These are phyloP conservation scores for Stagonosporopsis vannaccii DNA, from an alignment of 2,329 filamentous ascomycete genomes.

Conservation along the genomic window DNA sequence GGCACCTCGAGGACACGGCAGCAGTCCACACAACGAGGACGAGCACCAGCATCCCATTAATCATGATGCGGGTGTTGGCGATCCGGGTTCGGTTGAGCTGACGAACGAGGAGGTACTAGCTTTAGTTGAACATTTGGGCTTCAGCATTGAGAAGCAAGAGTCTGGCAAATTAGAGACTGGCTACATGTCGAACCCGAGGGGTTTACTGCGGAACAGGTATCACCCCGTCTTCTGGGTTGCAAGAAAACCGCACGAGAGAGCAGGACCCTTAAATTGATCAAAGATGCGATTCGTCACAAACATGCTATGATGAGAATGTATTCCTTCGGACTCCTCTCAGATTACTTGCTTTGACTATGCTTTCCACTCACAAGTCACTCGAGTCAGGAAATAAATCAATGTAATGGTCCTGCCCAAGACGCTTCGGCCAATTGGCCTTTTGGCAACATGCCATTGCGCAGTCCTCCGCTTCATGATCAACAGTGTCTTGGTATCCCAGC, in stretches of 20 bases:
- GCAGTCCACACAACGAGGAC: slow-evolving; percentile 17
- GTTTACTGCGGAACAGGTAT: slow-evolving; percentile 88
- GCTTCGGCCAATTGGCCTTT: neutral
- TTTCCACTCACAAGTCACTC: no score
- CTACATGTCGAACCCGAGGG: slow-evolving; percentile 85
- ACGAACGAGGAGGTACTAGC: slow-evolving; percentile 85
- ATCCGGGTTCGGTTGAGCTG: slow-evolving; percentile 89
- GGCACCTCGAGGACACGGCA: slow-evolving; percentile 69
- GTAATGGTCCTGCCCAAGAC: neutral
- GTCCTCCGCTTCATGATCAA: neutral
- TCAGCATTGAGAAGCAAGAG: slow-evolving; percentile 71
- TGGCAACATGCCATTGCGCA: neutral
- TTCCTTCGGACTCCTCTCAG: neutral
- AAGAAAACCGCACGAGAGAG: slow-evolving; percentile 62
- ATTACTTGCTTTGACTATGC: neutral
- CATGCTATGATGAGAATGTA: neutral
- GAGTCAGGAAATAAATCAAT: no score
- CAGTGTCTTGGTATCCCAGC: neutral
- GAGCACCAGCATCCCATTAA: slow-evolving; percentile 5
- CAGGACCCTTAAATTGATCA: neutral
- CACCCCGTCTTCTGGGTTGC: slow-evolving; percentile 85
- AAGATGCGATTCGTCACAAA: neutral
- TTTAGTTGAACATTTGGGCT: slow-evolving; percentile 78
- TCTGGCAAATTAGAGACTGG: slow-evolving; percentile 68
- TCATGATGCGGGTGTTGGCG: slow-evolving; percentile 71